These are phyloP conservation scores for Daldinia eschscholtzii DNA, from an alignment of 2,329 filamentous ascomycete species.

Conservation along the genomic window DNA sequence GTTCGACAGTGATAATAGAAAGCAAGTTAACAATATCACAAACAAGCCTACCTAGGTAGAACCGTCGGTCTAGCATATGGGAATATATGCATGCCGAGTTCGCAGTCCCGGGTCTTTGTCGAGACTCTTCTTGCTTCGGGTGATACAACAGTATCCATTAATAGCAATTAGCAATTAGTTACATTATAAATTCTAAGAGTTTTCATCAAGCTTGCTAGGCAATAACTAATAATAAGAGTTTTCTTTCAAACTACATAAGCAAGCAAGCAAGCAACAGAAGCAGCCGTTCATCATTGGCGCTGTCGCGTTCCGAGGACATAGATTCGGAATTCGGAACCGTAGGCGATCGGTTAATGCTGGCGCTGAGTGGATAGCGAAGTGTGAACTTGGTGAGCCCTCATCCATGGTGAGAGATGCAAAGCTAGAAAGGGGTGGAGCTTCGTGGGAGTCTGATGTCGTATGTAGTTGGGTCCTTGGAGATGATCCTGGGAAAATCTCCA, in stretches of 20 bases:
- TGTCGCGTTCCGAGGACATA: conserved; percentile 26
- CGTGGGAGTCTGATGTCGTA: conserved; percentile 41
- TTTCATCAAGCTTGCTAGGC: too few species aligned
- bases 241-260: conserved; percentile 5
- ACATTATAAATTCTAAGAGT: too few species aligned
- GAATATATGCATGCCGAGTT: conserved; percentile 33
- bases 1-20: conserved; percentile 21
- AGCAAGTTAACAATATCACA: conserved; percentile 21
- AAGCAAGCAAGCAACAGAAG: conserved; percentile 10
- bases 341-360: conserved; percentile 39
- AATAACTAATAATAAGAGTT: too few species aligned
- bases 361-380: conserved; percentile 34
- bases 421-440: conserved; percentile 39
- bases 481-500: conserved; percentile 32
- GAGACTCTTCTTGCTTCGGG: conserved; percentile 13
- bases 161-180: conserved; percentile 3
- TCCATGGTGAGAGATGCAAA: conserved; percentile 23
- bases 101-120: conserved; percentile 12
- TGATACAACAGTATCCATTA: conserved; percentile 18
- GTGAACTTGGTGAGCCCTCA: conserved; percentile 19
- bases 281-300: conserved; percentile 9
- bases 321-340: conserved; percentile 25
- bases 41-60: conserved; percentile 29
- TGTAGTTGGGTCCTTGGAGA: conserved; percentile 37
- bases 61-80: conserved; percentile 37